Base-by-base conservation (phyloP, 176 grass and related monocot species). In the Raddia guianensis region DNA sequence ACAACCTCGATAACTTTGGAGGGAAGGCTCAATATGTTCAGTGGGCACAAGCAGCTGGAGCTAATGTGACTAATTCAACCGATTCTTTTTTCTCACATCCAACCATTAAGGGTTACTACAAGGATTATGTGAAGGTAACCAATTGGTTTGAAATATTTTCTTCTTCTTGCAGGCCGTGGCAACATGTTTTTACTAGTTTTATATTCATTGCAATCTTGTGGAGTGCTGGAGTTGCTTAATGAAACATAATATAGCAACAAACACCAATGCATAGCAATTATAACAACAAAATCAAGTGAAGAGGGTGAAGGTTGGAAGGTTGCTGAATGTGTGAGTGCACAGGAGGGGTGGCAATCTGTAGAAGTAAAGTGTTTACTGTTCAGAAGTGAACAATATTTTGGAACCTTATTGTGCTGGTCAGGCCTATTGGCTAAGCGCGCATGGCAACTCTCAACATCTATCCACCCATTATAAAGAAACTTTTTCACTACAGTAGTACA, bases 1-100 rank as follows among this genome's bases (percentile, higher is more conserved):
- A 98, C 75, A 95, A 98, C 84, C 95, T 98, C 40, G 82, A 94
- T 79, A 76, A 89, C 34, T 94, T 98, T 76, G 95, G 92, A 68
- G 95, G 95, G 66, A 98, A 98, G 79, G 78, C 83, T 86, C 95
- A 95, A 63, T 98, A 98, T 86, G 81, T 98, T 78, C 83, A 73
- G n/a, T 98, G 95, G 90, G 92, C 92, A 62, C 86, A 94, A 83
- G 35, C 60, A 78, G 77, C 92, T 89, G 92, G 95, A 55, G 74
- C 75, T 55, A 91, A 94, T 66, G 44, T 94, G 61, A 73, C 75
- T 1, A 90, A 82, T 77, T 93, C 88, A 40, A 69, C 67, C 0
- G 90, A 98, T 89, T 81, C 95, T 6, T 98, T 98, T 84, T 98
- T 93, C 81, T 98, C 82, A 47, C 60, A 94, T 72, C 80, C 88